Evolutionary conservation across 257 asterid genomes (phyloP).

Genomic region (Lantana camara): DNA sequence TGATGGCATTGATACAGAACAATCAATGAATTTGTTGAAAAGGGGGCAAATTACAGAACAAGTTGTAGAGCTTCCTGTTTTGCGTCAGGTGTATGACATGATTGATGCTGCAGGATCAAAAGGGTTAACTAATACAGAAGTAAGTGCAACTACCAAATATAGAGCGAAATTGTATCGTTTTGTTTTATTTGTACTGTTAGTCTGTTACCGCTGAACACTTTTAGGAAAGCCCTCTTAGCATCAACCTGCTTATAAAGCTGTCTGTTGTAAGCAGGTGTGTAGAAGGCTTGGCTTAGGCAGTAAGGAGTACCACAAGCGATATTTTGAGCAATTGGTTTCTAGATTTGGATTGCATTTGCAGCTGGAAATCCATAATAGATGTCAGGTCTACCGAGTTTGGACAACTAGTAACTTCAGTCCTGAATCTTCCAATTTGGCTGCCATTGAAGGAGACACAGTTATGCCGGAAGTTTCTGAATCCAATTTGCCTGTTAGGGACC

Average conservation of each 20-base stretch:
- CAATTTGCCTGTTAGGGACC: slow-evolving; percentile 37
- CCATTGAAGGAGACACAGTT: slow-evolving; percentile 33
- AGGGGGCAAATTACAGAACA: slow-evolving; percentile 76
- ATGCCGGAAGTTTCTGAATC: slow-evolving; percentile 34
- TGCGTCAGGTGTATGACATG: slow-evolving; percentile 86
- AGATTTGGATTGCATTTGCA: slow-evolving; percentile 70
- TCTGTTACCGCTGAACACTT: slow-evolving; percentile 27
- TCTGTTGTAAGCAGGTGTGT: slow-evolving; percentile 54
- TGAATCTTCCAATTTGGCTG: slow-evolving; percentile 42
- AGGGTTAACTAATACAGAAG: slow-evolving; percentile 79
- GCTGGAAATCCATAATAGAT: slow-evolving; percentile 62
- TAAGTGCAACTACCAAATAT: slow-evolving; percentile 37
- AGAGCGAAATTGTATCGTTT: slow-evolving; percentile 6
- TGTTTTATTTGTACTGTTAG: slow-evolving; percentile 7
- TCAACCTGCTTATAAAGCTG: slow-evolving; percentile 19
- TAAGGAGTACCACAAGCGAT: slow-evolving; percentile 72
- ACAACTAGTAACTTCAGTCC: slow-evolving; percentile 64
- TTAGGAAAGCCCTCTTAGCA: neutral
- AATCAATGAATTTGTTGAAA: slow-evolving; percentile 46
- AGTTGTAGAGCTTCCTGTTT: slow-evolving; percentile 82
- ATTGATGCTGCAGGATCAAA: slow-evolving; percentile 77
- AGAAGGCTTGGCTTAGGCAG: slow-evolving; percentile 74
- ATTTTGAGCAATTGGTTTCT: slow-evolving; percentile 50
- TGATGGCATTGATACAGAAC: slow-evolving; percentile 49
- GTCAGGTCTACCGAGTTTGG: slow-evolving; percentile 76